Conservation (phyloP, 2,329 filamentous ascomycete genomes). For the Pleoardoris graminearum region DNA sequence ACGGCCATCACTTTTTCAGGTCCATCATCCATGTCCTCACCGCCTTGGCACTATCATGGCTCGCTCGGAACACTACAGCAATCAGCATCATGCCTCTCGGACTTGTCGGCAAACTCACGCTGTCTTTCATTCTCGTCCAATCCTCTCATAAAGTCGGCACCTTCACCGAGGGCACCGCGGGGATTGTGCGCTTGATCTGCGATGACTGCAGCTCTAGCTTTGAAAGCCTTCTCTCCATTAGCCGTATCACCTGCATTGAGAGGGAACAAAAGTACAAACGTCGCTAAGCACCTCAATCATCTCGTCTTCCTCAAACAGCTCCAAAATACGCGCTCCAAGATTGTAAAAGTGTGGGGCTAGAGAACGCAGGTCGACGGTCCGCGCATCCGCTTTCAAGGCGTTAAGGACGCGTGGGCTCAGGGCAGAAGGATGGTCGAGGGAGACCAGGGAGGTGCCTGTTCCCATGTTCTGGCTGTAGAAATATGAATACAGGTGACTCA, state of each 20-base stretch:
- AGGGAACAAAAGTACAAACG: constrained; percentile 28
- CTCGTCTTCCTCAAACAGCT: constrained; percentile 89
- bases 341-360: constrained; percentile 87
- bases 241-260: neutral
- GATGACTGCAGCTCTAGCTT: constrained; percentile 77
- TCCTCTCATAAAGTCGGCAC: constrained; percentile 81
- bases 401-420: constrained; percentile 81
- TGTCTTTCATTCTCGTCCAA: constrained; percentile 87
- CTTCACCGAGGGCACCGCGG: constrained; percentile 65
- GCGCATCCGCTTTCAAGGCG: constrained; percentile 86
- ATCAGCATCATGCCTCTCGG: constrained; percentile 8
- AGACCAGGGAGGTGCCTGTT: constrained; percentile 53
- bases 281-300: constrained; percentile 63
- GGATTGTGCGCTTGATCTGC: constrained; percentile 88
- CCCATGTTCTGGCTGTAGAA: constrained; percentile 37
- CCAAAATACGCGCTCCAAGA: constrained; percentile 81
- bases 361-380: constrained; percentile 79
- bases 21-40: constrained; percentile 52
- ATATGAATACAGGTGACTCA: neutral
- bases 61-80: constrained; percentile 50
- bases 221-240: constrained; percentile 65
- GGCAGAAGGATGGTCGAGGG: constrained; percentile 78
- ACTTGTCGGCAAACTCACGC: constrained; percentile 46
- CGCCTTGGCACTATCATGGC: constrained; percentile 53
- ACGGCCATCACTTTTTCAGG: constrained; percentile 43